Conservation (phyloP, 1,284 basidiomycete genomes). For the Rhodofomes roseus region DNA sequence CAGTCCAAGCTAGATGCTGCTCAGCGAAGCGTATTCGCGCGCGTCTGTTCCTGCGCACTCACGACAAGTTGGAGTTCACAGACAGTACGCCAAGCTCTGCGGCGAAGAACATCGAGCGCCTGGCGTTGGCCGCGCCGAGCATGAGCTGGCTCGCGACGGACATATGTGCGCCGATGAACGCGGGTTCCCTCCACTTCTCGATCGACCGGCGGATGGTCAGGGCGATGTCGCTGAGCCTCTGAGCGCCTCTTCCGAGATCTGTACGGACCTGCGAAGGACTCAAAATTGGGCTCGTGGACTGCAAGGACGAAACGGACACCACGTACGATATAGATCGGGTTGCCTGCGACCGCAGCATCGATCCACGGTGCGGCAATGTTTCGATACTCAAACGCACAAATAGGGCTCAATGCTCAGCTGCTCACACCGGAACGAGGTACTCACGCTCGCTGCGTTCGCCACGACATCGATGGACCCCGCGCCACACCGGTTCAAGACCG, state of each 20-base stretch:
- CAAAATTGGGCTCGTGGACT: background rate
- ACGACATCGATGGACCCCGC: conserved; percentile 11
- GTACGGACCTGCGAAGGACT: conserved; percentile 8
- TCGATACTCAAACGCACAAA: conserved; percentile 23
- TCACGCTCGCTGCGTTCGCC: conserved; percentile 28
- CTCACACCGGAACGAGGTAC: conserved; percentile 5
- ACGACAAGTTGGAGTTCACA: conserved; percentile 32
- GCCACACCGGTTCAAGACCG: conserved; percentile 18
- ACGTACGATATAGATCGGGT: conserved; percentile 28
- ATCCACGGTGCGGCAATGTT: conserved; percentile 17
- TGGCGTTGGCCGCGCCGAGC: conserved; percentile 22
- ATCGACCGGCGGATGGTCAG: conserved; percentile 25
- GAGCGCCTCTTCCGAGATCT: background rate
- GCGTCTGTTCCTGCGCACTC: conserved; percentile 7
- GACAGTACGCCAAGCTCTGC: conserved; percentile 14
- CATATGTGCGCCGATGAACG: conserved; percentile 25
- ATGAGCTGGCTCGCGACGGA: conserved; percentile 25
- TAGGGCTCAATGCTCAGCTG: background rate
- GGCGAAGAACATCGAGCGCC: conserved; percentile 20
- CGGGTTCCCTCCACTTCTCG: conserved; percentile 13
- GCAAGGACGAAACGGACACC: background rate
- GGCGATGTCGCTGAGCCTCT: conserved; percentile 13
- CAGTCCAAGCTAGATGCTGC: conserved; percentile 21
- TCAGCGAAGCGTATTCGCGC: background rate
- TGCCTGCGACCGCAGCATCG: conserved; percentile 14